Evolutionary conservation across 75 land plant species (phyloP), one percentile per base, ranked within the genome.

Genomic region (Ceratopteris richardii): DNA sequence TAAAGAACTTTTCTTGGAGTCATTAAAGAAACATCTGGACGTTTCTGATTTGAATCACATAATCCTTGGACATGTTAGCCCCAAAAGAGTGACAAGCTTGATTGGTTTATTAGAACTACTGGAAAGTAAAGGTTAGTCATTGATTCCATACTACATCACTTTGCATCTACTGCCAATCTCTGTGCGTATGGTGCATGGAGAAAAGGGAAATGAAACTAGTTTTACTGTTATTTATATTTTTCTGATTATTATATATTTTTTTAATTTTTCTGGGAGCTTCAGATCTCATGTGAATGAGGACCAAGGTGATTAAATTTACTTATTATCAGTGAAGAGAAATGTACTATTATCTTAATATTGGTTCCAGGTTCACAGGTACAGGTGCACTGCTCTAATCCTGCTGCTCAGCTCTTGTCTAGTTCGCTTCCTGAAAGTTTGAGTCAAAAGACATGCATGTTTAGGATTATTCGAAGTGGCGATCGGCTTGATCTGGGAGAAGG

Each of bases 351-450:
- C 24, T 10, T 54, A 25, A 54, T 22, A 20, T 16, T 54, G 31
- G 33, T 22, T 40, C 23, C 58, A 76, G 78, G 44, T 52, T 11
- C 31, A 1, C 77, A 68, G 10, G 26, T 72, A 25, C 68, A 76
- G 37, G 57, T 76, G 16, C 73, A 65, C 57, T 76, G 78, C 46
- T 76, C 78, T 42, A 76, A 76, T 54, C 78, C 78, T 13, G 76
- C 78, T 54, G 78, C 78, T 19, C 69, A 71, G 57, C 76, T 63
- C 47, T 52, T 76, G 51, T 74, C 68, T 31, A 33, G 58, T 16
- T 60, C 60, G 17, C 26, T 76, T 44, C 69, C 78, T 11, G 58
- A 54, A 42, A 58, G 58, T 17, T 19, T 47, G 12, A 44, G 51
- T 29, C 57, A 16, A 1, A 40, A 71, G 21, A 9, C 29, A 22